phyloP scores from a whole-genome alignment of 2,329 filamentous ascomycete species.

The Amylocarpus encephaloides region DNA sequence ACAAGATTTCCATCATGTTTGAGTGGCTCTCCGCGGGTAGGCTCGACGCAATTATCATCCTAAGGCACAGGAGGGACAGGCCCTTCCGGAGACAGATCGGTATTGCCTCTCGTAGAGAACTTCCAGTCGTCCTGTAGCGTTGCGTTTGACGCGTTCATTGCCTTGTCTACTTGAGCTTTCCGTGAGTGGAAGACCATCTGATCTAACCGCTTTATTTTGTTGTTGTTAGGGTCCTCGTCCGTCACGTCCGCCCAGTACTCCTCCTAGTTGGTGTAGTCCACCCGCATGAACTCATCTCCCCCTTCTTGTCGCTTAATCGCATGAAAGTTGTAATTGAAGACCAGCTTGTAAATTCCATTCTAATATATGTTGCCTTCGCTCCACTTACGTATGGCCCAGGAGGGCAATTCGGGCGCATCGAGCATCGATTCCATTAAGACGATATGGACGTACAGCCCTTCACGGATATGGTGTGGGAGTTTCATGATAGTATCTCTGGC shows the following conservation, averaged over 20 bases:
- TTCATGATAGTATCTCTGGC: too few relatives aligned
- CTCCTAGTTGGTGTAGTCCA: constrained; percentile 33
- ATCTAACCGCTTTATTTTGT: neutral
- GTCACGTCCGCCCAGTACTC: constrained; percentile 28
- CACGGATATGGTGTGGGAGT: too few relatives aligned
- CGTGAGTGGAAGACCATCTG: neutral
- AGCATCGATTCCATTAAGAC: too few relatives aligned
- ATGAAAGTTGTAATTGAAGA: too few relatives aligned
- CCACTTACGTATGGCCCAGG: too few relatives aligned
- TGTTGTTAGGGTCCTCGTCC: constrained; percentile 7
- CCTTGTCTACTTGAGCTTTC: neutral
- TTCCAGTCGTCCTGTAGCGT: neutral
- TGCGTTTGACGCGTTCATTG: neutral
- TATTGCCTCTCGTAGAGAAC: neutral
- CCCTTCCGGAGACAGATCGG: neutral
- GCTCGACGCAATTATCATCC: neutral
- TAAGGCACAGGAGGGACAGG: neutral
- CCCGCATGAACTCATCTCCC: too few relatives aligned
- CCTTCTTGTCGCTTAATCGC: too few relatives aligned
- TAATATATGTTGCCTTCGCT: too few relatives aligned
- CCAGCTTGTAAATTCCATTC: too few relatives aligned
- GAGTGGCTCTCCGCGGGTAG: neutral
- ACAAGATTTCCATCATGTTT: neutral
- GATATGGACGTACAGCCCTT: too few relatives aligned
- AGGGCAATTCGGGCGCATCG: too few relatives aligned